Percentiles rank a stretch among this genome's conserved stretches.
Evolutionary conservation across 805 yeast genomes (phyloP).

Genomic region (Monosporozyma solicola): DNA sequence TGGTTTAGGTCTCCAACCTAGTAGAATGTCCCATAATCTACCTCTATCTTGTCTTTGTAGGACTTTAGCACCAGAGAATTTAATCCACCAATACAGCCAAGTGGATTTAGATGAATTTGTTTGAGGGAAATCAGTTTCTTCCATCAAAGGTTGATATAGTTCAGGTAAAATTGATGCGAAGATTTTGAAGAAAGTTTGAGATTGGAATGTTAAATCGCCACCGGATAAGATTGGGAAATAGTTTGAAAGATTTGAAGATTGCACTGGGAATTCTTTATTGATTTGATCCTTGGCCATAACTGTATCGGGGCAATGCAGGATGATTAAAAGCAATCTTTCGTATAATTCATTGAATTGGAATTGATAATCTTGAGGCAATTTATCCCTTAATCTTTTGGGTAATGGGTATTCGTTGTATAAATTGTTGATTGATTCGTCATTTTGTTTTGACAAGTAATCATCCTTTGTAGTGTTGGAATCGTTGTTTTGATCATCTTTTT

Average conservation of each 20-base stretch:
- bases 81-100: slow-evolving; percentile 94
- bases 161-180: slow-evolving; percentile 64
- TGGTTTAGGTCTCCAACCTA: slow-evolving; percentile 61
- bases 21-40: slow-evolving; percentile 76
- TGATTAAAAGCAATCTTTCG: slow-evolving; percentile 66
- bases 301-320: slow-evolving; percentile 62
- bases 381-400: slow-evolving; percentile 14
- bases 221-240: slow-evolving; percentile 30
- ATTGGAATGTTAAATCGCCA: slow-evolving; percentile 27
- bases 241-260: slow-evolving; percentile 8
- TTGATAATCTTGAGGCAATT: slow-evolving; percentile 17
- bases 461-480: neutral
- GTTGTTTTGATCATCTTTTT: neutral
- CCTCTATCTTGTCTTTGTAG: slow-evolving; percentile 78
- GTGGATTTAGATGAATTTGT: slow-evolving; percentile 52
- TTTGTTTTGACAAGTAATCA: neutral
- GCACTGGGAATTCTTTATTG: slow-evolving; percentile 6
- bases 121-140: slow-evolving; percentile 60
- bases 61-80: slow-evolving; percentile 80
- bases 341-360: slow-evolving; percentile 59
- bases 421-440: slow-evolving; percentile 1
- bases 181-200: slow-evolving; percentile 45
- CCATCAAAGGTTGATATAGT: slow-evolving; percentile 62
- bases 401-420: slow-evolving; percentile 26
- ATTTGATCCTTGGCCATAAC: slow-evolving; percentile 14